Conservation (phyloP, 176 grass and related monocot genomes). For the Eleusine indica region DNA sequence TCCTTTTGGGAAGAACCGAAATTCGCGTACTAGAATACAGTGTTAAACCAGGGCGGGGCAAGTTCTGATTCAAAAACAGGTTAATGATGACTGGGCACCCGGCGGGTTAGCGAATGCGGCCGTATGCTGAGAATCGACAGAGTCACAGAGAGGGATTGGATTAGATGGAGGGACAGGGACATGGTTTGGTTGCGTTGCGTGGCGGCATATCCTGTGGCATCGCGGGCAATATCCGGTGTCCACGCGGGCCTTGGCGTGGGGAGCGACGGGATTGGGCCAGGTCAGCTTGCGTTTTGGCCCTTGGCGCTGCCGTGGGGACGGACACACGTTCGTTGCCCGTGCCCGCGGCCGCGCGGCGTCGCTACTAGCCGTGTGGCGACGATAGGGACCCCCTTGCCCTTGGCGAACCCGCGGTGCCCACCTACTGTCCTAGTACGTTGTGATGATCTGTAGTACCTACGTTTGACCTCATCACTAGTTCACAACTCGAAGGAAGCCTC, state of each 20-base stretch:
- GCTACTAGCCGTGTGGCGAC: neutral
- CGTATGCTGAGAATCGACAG: slow-evolving; percentile 16
- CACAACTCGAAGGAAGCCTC: too few relatives aligned
- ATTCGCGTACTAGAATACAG: too few relatives aligned
- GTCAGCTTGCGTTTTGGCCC: slow-evolving; percentile 41
- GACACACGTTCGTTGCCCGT: too few relatives aligned
- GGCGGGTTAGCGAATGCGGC: too few relatives aligned
- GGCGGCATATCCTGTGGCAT: slow-evolving; percentile 48
- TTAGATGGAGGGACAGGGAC: neutral
- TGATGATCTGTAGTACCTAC: too few relatives aligned
- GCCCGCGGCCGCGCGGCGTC: neutral
- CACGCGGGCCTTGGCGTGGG: neutral
- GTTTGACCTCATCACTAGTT: too few relatives aligned
- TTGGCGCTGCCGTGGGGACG: slow-evolving; percentile 39
- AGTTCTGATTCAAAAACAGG: neutral
- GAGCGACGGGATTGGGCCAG: neutral
- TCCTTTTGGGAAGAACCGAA: neutral
- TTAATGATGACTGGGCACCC: neutral
- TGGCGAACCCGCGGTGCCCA: neutral
- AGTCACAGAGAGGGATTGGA: neutral
- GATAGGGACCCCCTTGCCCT: neutral
- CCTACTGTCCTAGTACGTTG: too few relatives aligned
- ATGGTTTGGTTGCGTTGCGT: neutral
- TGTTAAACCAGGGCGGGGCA: neutral
- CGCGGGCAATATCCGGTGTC: slow-evolving; percentile 28